Evolutionary conservation across 2,329 filamentous ascomycete species (phyloP).

Genomic region (Trichophyton simii): DNA sequence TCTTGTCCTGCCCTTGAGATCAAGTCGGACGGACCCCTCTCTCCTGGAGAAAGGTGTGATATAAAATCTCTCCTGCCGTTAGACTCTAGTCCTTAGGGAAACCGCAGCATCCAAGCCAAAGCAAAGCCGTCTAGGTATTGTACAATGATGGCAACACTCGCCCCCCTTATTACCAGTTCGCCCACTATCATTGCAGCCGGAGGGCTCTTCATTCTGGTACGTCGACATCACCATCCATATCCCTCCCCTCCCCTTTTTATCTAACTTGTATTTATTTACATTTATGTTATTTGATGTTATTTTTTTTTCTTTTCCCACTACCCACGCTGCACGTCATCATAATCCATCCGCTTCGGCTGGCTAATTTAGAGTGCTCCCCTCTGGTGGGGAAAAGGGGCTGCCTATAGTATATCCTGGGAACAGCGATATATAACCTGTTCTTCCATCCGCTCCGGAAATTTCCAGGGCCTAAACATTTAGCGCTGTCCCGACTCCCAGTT

Average conservation of each 20-base stretch:
- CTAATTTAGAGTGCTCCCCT: not conserved
- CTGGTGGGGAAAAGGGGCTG: not conserved
- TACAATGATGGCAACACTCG: not conserved
- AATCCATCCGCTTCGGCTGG: not conserved
- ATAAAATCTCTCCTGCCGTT: no score
- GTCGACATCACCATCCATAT: not conserved
- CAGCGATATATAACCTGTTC: slow-evolving; percentile 12
- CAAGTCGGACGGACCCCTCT: no score
- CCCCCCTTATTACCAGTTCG: not conserved
- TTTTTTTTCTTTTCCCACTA: not conserved
- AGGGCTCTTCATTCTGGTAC: not conserved
- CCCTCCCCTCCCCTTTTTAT: no score
- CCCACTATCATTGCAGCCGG: not conserved
- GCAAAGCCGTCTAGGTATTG: not conserved
- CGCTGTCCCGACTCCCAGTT: slow-evolving; percentile 10
- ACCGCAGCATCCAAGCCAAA: no score
- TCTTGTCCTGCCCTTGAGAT: not conserved
- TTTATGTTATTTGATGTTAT: no score
- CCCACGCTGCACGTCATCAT: not conserved
- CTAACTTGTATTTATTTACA: no score
- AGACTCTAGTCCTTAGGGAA: no score
- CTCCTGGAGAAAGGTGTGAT: no score
- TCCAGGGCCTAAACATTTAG: slow-evolving; percentile 16
- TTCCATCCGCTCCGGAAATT: slow-evolving; percentile 18
- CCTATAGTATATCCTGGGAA: not conserved